phyloP scores from a whole-genome alignment of 2,329 filamentous ascomycete species.

The Trichoderma guizhouense region DNA sequence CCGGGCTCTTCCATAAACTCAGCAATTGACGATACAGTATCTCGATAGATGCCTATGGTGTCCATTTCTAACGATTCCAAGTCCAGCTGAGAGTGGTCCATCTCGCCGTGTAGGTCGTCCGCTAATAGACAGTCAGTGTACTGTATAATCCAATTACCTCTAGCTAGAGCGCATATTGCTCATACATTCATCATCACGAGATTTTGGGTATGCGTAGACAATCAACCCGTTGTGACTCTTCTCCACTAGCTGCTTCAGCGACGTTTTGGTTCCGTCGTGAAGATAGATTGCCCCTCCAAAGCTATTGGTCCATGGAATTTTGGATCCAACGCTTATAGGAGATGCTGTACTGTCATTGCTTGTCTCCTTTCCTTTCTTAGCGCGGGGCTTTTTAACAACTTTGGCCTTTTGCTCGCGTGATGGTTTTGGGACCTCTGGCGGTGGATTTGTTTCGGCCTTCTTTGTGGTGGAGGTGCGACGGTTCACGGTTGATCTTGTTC shows the following conservation, averaged over 20 bases:
- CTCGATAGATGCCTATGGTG: background rate
- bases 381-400: background rate
- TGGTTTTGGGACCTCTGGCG: background rate
- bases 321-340: background rate
- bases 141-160: background rate
- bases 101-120: background rate
- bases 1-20: background rate
- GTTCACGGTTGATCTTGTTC: background rate
- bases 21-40: background rate
- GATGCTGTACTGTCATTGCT: background rate
- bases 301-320: background rate
- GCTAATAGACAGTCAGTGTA: background rate
- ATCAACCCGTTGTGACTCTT: background rate
- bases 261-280: background rate
- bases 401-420: background rate
- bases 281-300: background rate
- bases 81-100: background rate
- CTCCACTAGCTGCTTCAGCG: background rate
- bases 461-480: background rate
- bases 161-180: background rate
- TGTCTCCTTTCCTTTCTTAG: background rate
- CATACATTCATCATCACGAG: background rate
- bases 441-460: background rate
- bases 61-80: background rate
- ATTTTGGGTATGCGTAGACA: background rate